Evolutionary conservation across 495 filamentous ascomycete species (phyloP).

Genomic region (Penicillium coffeae): DNA sequence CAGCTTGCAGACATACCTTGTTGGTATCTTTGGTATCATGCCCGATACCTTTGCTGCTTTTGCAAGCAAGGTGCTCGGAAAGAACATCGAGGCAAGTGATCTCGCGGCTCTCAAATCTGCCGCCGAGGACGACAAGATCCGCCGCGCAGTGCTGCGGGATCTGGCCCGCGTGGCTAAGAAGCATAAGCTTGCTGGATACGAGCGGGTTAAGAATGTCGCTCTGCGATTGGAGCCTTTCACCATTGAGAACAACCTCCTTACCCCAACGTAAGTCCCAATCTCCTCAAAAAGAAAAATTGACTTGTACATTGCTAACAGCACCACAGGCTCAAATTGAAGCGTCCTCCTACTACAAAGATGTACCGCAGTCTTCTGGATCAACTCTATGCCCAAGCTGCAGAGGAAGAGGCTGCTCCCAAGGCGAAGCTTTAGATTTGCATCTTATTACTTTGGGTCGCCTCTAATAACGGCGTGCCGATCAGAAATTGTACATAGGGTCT

Average conservation of each 20-base stretch:
- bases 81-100: constrained; percentile 59
- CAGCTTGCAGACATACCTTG: constrained; percentile 73
- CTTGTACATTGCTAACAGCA: too few species aligned
- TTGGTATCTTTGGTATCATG: constrained; percentile 83
- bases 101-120: constrained; percentile 61
- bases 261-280: constrained; percentile 91
- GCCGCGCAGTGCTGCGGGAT: constrained; percentile 70
- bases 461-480: background rate
- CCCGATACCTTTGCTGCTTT: constrained; percentile 76
- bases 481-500: background rate
- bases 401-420: constrained; percentile 52
- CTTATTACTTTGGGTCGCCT: background rate
- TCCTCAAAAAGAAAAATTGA: too few species aligned
- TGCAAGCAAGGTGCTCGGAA: constrained; percentile 69
- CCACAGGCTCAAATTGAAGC: constrained; percentile 85
- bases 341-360: constrained; percentile 75
- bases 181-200: constrained; percentile 85
- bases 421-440: constrained; percentile 37
- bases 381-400: constrained; percentile 72
- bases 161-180: constrained; percentile 77
- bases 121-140: constrained; percentile 62
- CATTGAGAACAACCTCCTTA: constrained; percentile 90
- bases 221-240: constrained; percentile 87
- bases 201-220: constrained; percentile 71
- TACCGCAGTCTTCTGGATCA: constrained; percentile 72